Base-by-base conservation (phyloP, 2,329 filamentous ascomycete species). In the Cyanodermella asteris region DNA sequence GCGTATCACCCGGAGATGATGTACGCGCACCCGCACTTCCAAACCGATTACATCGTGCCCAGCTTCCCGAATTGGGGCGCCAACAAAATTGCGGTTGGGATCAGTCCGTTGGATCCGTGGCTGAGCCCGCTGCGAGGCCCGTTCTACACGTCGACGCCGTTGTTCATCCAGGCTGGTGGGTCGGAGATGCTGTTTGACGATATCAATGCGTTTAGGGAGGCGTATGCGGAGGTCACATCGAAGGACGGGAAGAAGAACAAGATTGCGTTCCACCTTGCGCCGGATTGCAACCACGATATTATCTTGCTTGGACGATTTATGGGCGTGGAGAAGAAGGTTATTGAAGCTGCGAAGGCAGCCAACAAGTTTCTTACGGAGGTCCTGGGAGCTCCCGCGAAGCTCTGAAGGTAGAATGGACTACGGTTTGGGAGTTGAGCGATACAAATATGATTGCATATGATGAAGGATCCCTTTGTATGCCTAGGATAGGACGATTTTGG, bases 241-340 rank as follows among this genome's bases (percentile, higher is more conserved):
- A n/a, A n/a, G n/a, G n/a, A n/a, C n/a, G n/a, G n/a, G n/a, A 36
- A 39, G 20, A 54, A 52, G 0, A 58, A 56, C 29, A 34, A 42
- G 20, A 41, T 59, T 2, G 43, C 44, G 25, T 29, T 55, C 8
- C 43, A 53, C 32, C 38, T 53, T 3, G 51, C 53, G 34, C 33
- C 46, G 23, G 31, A 38, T 7, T 51, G 45, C 4, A 47, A 48
- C 12, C 58, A 63, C 35, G 59, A 61, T 38, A 50, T 59, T 5
- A 29, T 58, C 11, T 24, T 54, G 2, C 3, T 53, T 2, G 56
- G 50, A 1, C 30, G 41, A 11, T 10, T 45, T 2, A 13, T 55
- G 3, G 57, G 56, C 0, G 61, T 56, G 30, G 36, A 49, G 24
- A 40, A 48, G 21, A 45, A 49, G 35, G 47, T 42, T 13, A 28